Conservation (phyloP, 441 rosid species). For the Cnidoscolus chayamansa region DNA sequence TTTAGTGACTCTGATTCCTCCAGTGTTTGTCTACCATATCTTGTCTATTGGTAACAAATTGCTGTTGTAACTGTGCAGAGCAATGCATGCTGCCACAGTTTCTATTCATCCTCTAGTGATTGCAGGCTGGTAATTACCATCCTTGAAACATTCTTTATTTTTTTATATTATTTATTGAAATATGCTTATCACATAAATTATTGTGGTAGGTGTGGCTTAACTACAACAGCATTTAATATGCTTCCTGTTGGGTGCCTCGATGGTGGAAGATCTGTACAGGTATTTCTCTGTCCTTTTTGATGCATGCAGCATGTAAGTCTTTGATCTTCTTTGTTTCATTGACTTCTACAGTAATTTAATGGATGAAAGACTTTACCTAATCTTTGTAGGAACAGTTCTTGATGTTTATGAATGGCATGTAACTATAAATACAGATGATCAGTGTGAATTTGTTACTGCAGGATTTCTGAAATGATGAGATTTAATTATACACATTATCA, state of each 20-base stretch:
- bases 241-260: conserved; percentile 97
- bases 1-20: background rate
- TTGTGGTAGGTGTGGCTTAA: conserved; percentile 83
- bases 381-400: background rate
- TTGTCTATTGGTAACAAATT: conserved; percentile 16
- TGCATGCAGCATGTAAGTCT: background rate
- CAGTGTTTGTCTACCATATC: conserved; percentile 22
- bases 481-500: background rate
- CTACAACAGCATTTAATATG: conserved; percentile 88
- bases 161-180: background rate
- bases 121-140: conserved; percentile 76
- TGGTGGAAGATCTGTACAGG: conserved; percentile 97
- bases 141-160: conserved; percentile 18
- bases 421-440: background rate
- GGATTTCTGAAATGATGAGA: background rate
- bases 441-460: background rate
- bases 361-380: background rate
- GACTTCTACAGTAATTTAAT: background rate
- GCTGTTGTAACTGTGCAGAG: conserved; percentile 47
- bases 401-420: background rate
- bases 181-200: conserved; percentile 25
- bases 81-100: conserved; percentile 84
- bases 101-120: conserved; percentile 92
- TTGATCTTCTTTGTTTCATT: background rate
- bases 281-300: conserved; percentile 24